phyloP scores from a whole-genome alignment of 495 filamentous ascomycete species.

The Penicillium subrubescens region DNA sequence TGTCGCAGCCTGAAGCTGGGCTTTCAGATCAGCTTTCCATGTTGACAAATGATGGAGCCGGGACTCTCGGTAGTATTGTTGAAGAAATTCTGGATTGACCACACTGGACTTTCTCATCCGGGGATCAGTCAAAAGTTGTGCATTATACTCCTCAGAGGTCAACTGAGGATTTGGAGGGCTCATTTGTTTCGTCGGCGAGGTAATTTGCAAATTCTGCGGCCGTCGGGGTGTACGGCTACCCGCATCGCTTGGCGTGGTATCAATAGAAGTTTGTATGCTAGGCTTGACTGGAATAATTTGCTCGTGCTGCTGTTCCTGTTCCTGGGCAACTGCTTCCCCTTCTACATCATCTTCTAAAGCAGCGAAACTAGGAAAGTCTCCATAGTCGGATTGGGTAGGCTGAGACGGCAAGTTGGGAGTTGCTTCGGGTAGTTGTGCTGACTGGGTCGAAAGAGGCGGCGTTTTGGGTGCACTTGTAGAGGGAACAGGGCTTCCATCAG shows the following conservation, averaged over 20 bases:
- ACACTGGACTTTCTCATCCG: conserved; percentile 81
- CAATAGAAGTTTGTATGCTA: neutral
- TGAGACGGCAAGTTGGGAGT: neutral
- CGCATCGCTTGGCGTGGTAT: neutral
- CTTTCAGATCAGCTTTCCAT: conserved; percentile 93
- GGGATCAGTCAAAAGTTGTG: conserved; percentile 76
- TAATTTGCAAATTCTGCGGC: conserved; percentile 9
- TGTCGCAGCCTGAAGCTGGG: conserved; percentile 76
- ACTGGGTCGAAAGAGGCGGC: conserved; percentile 2
- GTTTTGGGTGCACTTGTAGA: conserved; percentile 10
- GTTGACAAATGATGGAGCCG: conserved; percentile 91
- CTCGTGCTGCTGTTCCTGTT: neutral
- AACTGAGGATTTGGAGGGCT: conserved; percentile 44
- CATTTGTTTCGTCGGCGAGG: conserved; percentile 8
- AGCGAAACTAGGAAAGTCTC: conserved; percentile 47
- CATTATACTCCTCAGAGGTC: conserved; percentile 92
- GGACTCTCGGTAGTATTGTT: conserved; percentile 92
- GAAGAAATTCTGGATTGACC: conserved; percentile 87
- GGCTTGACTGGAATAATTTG: neutral
- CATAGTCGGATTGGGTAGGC: conserved; percentile 44
- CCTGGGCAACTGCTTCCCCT: neutral
- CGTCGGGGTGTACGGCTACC: neutral
- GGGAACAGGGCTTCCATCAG: neutral
- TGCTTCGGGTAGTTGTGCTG: neutral
- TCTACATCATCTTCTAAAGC: conserved; percentile 21